These are phyloP conservation scores for Yarrowia deformans DNA, from an alignment of 805 yeast species.

Conservation along the genomic window DNA sequence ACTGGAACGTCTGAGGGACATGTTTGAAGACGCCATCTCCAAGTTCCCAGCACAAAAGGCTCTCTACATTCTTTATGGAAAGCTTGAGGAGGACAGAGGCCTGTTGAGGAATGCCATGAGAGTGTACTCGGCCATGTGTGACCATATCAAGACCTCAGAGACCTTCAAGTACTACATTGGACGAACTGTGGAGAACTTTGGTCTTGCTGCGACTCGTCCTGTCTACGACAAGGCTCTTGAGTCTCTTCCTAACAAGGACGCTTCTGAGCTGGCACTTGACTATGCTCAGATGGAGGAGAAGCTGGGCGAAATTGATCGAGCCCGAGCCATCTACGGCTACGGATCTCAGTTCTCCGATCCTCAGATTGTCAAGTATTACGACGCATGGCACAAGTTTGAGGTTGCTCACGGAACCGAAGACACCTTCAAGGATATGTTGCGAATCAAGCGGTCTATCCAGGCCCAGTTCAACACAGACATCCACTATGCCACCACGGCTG, in stretches of 20 bases:
- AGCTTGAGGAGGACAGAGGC: constrained; percentile 67
- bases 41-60: constrained; percentile 59
- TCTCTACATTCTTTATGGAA: constrained; percentile 62
- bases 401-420: constrained; percentile 71
- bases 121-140: constrained; percentile 56
- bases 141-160: constrained; percentile 48
- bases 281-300: constrained; percentile 58
- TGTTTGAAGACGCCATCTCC: constrained; percentile 72
- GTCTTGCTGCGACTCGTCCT: constrained; percentile 55
- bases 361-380: constrained; percentile 58
- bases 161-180: constrained; percentile 57
- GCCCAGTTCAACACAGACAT: constrained; percentile 44
- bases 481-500: constrained; percentile 40
- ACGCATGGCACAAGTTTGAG: constrained; percentile 77
- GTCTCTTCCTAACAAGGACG: constrained; percentile 54
- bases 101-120: constrained; percentile 58
- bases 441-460: constrained; percentile 59
- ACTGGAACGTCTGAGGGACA: constrained; percentile 67
- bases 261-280: constrained; percentile 56
- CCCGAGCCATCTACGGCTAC: constrained; percentile 66
- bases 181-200: constrained; percentile 54
- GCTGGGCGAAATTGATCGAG: constrained; percentile 63
- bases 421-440: constrained; percentile 75
- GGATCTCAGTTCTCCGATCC: constrained; percentile 57
- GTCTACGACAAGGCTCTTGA: constrained; percentile 63